phyloP scores from a whole-genome alignment of 768 basidiomycete species.

The Leccinum rimulosum region DNA sequence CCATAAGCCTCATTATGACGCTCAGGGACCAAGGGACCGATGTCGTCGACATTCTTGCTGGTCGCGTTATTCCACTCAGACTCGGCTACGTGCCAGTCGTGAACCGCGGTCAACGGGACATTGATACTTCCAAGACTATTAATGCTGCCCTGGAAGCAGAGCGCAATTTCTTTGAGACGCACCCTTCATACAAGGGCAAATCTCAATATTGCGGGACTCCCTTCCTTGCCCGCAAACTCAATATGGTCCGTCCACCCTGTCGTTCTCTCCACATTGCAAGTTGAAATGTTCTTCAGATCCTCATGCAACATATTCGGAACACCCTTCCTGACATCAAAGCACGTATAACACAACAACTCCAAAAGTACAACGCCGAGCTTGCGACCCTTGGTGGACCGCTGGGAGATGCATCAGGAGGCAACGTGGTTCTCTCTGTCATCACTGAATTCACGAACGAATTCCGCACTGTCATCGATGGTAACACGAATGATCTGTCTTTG shows the following conservation, averaged over 20 bases:
- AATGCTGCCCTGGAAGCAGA: constrained; percentile 83
- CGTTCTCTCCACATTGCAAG: not conserved
- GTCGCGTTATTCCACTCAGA: constrained; percentile 92
- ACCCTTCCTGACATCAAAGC: constrained; percentile 99
- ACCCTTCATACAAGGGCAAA: constrained; percentile 90
- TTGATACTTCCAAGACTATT: constrained; percentile 87
- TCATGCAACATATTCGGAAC: constrained; percentile 98
- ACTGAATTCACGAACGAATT: constrained; percentile 98
- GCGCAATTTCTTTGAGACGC: constrained; percentile 91
- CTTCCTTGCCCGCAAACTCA: constrained; percentile 91
- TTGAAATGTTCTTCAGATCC: constrained; percentile 55
- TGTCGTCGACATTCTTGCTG: constrained; percentile 97
- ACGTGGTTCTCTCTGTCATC: constrained; percentile 94
- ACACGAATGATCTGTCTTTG: constrained; percentile 89
- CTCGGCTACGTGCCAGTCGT: constrained; percentile 98
- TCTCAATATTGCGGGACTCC: constrained; percentile 97
- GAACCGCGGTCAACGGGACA: constrained; percentile 97
- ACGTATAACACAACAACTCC: constrained; percentile 86
- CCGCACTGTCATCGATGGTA: constrained; percentile 95
- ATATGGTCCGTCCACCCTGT: constrained; percentile 59
- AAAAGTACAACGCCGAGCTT: constrained; percentile 86
- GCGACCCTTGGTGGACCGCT: constrained; percentile 79
- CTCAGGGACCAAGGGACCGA: constrained; percentile 94
- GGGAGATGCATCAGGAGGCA: constrained; percentile 83
- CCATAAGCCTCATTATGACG: constrained; percentile 8